Evolutionary conservation across 441 rosid species (phyloP).

Genomic region (Gossypium davidsonii): DNA sequence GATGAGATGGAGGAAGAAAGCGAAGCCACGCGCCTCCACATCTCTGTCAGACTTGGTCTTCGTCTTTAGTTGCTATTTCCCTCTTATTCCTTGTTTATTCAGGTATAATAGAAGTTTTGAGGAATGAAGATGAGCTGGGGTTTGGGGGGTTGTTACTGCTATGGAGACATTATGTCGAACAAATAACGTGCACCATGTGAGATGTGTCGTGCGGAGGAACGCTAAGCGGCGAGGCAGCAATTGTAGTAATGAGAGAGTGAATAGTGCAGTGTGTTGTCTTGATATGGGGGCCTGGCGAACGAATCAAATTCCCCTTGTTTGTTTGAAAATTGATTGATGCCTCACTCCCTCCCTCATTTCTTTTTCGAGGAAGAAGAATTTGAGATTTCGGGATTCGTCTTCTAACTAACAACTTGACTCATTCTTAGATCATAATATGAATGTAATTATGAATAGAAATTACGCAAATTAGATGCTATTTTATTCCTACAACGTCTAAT

Average conservation of each 20-base stretch:
- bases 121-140: background rate
- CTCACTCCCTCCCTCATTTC: background rate
- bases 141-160: background rate
- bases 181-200: background rate
- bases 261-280: background rate
- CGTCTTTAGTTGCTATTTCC: background rate
- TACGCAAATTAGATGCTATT: too few relatives aligned
- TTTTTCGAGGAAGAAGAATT: background rate
- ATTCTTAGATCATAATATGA: too few relatives aligned
- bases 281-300: too few relatives aligned
- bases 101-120: background rate
- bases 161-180: background rate
- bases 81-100: background rate
- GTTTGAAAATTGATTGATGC: too few relatives aligned
- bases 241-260: background rate
- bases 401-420: too few relatives aligned
- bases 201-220: background rate
- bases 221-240: background rate
- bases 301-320: too few relatives aligned
- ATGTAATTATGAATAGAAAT: too few relatives aligned
- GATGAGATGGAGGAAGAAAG: conserved; percentile 49
- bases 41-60: background rate
- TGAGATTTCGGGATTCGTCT: background rate
- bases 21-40: conserved; percentile 71
- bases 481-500: too few relatives aligned